Evolutionary conservation across 805 yeast genomes (phyloP).

Genomic region (Komagataella pastoris): DNA sequence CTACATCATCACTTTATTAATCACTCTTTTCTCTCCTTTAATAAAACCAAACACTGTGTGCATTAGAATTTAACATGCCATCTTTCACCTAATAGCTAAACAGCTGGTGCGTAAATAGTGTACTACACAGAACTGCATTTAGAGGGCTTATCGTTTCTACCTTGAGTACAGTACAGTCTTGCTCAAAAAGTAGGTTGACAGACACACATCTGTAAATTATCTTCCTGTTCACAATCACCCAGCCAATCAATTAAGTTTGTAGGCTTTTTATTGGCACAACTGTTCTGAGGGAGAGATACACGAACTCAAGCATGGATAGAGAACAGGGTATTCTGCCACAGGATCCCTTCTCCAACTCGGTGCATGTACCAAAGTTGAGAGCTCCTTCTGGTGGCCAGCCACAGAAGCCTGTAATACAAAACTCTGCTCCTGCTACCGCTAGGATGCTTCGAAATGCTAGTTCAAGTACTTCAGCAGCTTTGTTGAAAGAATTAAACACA

Average conservation of each 20-base stretch:
- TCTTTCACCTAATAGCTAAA: no score
- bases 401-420: slow-evolving; percentile 6
- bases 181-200: neutral
- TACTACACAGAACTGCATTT: neutral
- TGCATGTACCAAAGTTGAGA: neutral
- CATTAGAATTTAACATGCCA: no score
- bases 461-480: neutral
- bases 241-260: neutral
- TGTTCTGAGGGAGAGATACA: neutral
- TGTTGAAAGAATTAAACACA: neutral
- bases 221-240: neutral
- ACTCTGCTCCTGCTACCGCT: slow-evolving; percentile 51
- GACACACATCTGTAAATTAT: neutral
- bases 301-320: neutral
- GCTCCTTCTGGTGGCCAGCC: neutral
- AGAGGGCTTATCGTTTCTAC: neutral
- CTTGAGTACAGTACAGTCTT: neutral
- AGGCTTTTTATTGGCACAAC: neutral
- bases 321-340: neutral
- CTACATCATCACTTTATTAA: no score
- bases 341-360: neutral
- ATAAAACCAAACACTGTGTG: no score
- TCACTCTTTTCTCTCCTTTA: no score
- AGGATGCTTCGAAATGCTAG: slow-evolving; percentile 52
- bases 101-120: neutral